phyloP scores from a whole-genome alignment of 2,329 filamentous ascomycete species.

The Fusarium xyrophilum region DNA sequence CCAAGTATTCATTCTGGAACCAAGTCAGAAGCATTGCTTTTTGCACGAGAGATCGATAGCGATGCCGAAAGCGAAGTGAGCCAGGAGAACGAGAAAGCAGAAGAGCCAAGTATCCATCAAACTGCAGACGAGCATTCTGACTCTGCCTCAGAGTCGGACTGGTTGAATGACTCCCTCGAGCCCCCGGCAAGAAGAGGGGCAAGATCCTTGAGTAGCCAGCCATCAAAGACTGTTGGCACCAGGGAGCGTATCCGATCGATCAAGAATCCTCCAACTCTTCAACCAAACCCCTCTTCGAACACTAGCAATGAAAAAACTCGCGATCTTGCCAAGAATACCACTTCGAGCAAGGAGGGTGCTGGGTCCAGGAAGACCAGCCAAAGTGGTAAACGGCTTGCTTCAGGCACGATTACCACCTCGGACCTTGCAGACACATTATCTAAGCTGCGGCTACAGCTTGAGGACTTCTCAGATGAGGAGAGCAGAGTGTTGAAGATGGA shows the following conservation, averaged over 20 bases:
- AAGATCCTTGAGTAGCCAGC: background rate
- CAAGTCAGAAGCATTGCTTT: slow-evolving; percentile 14
- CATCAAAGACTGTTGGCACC: background rate
- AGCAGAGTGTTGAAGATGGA: slow-evolving; percentile 2
- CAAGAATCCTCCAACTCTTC: slow-evolving; percentile 7
- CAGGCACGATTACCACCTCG: slow-evolving; percentile 14
- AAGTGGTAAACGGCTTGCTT: background rate
- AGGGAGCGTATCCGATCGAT: background rate
- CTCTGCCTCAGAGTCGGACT: slow-evolving; percentile 26
- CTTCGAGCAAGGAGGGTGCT: background rate
- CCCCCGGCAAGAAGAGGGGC: background rate
- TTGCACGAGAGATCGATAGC: slow-evolving; percentile 18
- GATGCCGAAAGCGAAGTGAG: slow-evolving; percentile 12
- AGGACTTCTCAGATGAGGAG: slow-evolving; percentile 38
- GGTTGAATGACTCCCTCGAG: slow-evolving; percentile 24
- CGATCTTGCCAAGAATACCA: background rate
- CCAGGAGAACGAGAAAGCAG: slow-evolving; percentile 12
- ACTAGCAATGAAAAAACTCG: background rate
- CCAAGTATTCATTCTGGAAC: background rate
- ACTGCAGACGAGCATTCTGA: slow-evolving; percentile 36
- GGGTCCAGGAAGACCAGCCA: slow-evolving; percentile 1
- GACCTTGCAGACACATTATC: slow-evolving; percentile 38
- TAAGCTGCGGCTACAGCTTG: slow-evolving; percentile 37
- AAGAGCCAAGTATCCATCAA: slow-evolving; percentile 38
- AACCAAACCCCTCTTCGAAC: background rate